A percentile compares a stretch with the other conserved stretches of the same genome.
Conservation (phyloP, 306 rosid species). For the Pueraria montana region DNA sequence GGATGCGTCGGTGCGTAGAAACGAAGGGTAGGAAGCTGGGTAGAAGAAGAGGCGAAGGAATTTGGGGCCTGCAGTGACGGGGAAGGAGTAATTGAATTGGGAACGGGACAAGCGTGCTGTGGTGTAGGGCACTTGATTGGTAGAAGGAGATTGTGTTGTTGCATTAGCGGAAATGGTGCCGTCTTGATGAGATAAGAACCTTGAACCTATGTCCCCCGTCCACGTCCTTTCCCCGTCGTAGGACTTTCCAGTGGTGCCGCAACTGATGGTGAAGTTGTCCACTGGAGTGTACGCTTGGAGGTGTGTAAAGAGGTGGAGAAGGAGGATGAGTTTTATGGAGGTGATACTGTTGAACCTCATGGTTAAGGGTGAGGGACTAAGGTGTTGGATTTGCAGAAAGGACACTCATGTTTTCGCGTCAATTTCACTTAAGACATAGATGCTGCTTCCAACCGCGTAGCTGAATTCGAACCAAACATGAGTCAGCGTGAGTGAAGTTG, state of each 20-base stretch:
- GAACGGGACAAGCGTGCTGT: not conserved
- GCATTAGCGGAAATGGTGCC: not conserved
- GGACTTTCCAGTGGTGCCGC: not conserved
- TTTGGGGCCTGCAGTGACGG: not conserved
- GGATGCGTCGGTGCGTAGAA: not conserved
- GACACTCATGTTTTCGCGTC: no score
- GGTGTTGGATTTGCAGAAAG: no score
- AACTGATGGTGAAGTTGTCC: not conserved
- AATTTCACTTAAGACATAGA: no score
- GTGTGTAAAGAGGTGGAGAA: not conserved
- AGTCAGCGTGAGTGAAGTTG: no score
- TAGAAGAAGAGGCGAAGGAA: conserved; percentile 3
- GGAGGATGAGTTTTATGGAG: not conserved
- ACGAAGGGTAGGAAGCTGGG: not conserved
- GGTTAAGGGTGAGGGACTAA: no score
- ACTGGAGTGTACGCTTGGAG: not conserved
- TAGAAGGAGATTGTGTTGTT: not conserved
- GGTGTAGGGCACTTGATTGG: not conserved
- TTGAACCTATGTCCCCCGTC: not conserved
- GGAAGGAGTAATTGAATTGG: not conserved
- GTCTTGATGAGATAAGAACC: not conserved
- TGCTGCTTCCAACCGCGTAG: no score
- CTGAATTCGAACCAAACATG: no score
- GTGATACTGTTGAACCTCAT: not conserved
- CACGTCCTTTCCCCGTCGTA: not conserved